Evolutionary conservation across 75 land plant genomes (phyloP), one percentile per base, ranked within the genome.

Genomic region (Sequoia sempervirens): DNA sequence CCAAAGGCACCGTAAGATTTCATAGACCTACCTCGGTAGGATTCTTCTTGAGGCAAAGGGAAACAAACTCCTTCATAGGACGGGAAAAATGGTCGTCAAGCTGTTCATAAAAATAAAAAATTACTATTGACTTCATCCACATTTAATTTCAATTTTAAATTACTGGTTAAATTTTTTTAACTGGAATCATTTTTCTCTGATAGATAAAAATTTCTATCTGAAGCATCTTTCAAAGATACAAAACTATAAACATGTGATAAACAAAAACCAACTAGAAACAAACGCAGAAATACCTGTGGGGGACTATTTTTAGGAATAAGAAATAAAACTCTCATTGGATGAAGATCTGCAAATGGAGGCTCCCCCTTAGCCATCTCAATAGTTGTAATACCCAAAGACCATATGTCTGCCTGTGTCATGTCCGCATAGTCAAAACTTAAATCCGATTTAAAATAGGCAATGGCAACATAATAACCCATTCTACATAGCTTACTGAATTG

Each of bases 351-450:
- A 86, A 92, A 91, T 68, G 99, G 99, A 64, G 99, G 99, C 81
- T 98, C 99, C 75, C 99, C 96, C 87, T 96, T 98, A 69, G 99
- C 99, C 99, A 96, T 98, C 87, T 98, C 99, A 86, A 98, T 98
- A 23, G 94, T 93, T 69, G 99, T 98, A 32, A 98, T 98, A 40
- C 99, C 99, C 70, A 98, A 89, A 58, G 99, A 98, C 99, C 99
- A 98, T 20, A 98, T 95, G 91, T 98, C 99, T 84, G 99, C 99
- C 99, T 98, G 97, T 75, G 86, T 82, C 46, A 87, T 38, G 78
- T 28, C 83, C 84, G 69, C 52, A 81, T 45, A 28, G 38, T 72
- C 50, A 50, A 84, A 73, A 84, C 23, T 20, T 74, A n/a, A 83
- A 81, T 10, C 20, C 80, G 12, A n/a, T 15, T 83, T 7, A 38